Evolutionary conservation across 73 alveolate genomes (phyloP).

Genomic region (Tetrahymena elliotti): DNA sequence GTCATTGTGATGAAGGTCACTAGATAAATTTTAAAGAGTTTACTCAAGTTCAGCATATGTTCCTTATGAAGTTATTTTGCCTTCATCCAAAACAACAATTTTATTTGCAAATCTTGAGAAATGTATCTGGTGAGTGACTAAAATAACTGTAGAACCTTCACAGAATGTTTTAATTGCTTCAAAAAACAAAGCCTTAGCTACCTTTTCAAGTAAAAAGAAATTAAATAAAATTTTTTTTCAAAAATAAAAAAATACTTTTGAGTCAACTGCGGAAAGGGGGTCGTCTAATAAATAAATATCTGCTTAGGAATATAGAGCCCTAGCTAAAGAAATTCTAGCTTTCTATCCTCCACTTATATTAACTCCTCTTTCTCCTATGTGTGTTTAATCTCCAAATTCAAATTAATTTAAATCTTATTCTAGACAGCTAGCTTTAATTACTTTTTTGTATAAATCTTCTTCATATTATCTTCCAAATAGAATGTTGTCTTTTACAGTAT

Average conservation of each 20-base stretch:
- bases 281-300: constrained; percentile 66
- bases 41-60: neutral
- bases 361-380: constrained; percentile 73
- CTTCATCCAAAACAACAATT: constrained; percentile 42
- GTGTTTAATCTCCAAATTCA: constrained; percentile 61
- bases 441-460: constrained; percentile 51
- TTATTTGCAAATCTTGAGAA: constrained; percentile 15
- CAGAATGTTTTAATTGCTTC: neutral
- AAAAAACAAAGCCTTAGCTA: constrained; percentile 43
- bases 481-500: constrained; percentile 49
- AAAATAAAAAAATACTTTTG: constrained; percentile 35
- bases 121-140: constrained; percentile 53
- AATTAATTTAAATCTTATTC: constrained; percentile 52
- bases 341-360: constrained; percentile 76
- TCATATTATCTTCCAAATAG: constrained; percentile 48
- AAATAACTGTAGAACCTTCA: constrained; percentile 31
- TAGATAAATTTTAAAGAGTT: neutral
- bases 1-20: neutral
- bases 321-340: constrained; percentile 73
- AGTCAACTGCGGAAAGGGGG: constrained; percentile 67
- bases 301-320: constrained; percentile 69
- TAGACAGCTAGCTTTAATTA: constrained; percentile 47
- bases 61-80: constrained; percentile 1
- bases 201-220: neutral
- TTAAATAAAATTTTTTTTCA: neutral